Percentiles rank a stretch among this genome's conserved stretches.
These are phyloP conservation scores for Aureobasidium uvarum DNA, from an alignment of 2,329 filamentous ascomycete genomes.

Conservation along the genomic window DNA sequence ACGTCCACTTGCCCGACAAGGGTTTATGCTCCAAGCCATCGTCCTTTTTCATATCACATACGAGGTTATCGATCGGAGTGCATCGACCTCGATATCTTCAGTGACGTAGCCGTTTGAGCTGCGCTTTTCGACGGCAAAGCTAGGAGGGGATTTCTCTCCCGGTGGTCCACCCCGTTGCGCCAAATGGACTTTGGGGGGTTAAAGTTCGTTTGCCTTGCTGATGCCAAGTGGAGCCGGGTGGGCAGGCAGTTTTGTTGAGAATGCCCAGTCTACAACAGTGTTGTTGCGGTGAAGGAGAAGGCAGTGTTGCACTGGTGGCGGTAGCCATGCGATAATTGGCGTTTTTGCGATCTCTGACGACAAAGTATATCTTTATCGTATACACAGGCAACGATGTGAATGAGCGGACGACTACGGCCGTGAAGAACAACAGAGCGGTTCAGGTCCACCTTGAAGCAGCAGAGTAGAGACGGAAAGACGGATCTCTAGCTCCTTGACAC, in stretches of 20 bases:
- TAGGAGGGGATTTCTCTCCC: neutral
- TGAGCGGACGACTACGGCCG: conserved; percentile 1
- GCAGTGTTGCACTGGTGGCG: neutral
- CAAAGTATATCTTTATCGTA: neutral
- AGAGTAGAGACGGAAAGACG: neutral
- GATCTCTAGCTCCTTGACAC: conserved; percentile 3
- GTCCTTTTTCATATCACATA: neutral
- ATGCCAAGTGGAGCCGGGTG: conserved; percentile 15
- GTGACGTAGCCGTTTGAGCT: neutral
- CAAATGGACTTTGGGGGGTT: neutral
- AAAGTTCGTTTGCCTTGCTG: neutral
- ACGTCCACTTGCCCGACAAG: neutral
- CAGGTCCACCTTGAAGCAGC: neutral
- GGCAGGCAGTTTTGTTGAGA: conserved; percentile 12
- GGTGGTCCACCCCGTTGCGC: neutral
- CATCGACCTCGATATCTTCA: neutral
- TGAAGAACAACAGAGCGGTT: neutral
- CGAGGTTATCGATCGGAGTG: neutral
- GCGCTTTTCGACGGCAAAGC: conserved; percentile 17
- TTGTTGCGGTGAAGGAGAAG: conserved; percentile 8
- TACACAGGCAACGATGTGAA: neutral
- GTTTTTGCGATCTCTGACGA: neutral
- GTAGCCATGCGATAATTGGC: neutral
- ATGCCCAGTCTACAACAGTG: conserved; percentile 3
- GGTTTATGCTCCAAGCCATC: neutral